Base-by-base conservation (phyloP, 148 eudicot genomes). In the Vaccinium corymbosum region DNA sequence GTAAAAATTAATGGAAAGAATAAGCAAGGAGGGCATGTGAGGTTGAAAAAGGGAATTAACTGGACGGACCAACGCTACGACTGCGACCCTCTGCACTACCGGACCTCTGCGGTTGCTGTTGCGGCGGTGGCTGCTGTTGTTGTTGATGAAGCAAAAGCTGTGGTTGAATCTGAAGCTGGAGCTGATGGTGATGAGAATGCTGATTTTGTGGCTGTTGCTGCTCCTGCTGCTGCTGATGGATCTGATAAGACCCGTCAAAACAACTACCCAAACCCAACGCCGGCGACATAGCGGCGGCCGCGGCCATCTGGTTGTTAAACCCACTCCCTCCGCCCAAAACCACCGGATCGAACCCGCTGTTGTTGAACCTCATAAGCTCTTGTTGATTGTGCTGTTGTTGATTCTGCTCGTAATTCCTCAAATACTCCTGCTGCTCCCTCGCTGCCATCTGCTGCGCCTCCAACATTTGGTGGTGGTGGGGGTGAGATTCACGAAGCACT, bases 391-490 rank as follows among this genome's bases (percentile, higher is more conserved):
- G 91, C 32, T 89, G 94, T 12, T 85, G 91, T 20, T 87, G 92
- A 38, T 90, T 92, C 22, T 90, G 91, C 83, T 92, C 93, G 76
- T 85, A 91, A 74, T 53, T 90, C 84, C 90, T 86, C 83, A 92
- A 57, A 83, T 90, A 82, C 83, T 90, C 93, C 53, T 89, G 89
- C 48, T 93, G 94, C 62, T 94, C 95, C 73, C 90, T 89, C 8
- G 88, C 90, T 0, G 92, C 93, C 17, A 91, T 19, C 50, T 89
- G 93, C 70, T 91, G 93, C 7, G 88, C 92, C 64, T 93, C 94
- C 4, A 90, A 76, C 76, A 86, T 52, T 52, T 81, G 87, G 16
- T 83, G 88, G 1, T 73, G 74, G 14, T 76, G 85, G 56, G 89
- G 92, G 0, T 89, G 93, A 0, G 84, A 75, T 6, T 87, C 89